Percentiles rank a stretch among this genome's conserved stretches.
phyloP scores from a whole-genome alignment of 2,329 filamentous ascomycete genomes.

The Colletotrichum coccodes region DNA sequence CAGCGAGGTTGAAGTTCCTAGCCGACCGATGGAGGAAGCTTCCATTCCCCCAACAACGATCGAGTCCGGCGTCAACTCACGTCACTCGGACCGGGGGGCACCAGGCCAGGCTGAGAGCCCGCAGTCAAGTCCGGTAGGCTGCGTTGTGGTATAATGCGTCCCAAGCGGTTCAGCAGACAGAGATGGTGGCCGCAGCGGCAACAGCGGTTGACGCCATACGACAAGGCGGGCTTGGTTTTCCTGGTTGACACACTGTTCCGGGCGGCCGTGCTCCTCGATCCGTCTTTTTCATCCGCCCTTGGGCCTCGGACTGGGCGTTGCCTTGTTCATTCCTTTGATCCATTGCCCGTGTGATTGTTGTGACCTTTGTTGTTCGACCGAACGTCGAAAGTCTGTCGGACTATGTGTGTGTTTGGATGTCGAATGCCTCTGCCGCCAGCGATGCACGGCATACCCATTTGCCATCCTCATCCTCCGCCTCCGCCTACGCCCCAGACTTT shows the following conservation, averaged over 20 bases:
- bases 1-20: neutral
- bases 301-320: slow-evolving; percentile 25
- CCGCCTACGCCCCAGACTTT: neutral
- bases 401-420: neutral
- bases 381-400: neutral
- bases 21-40: neutral
- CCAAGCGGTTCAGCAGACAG: slow-evolving; percentile 8
- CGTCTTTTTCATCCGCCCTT: slow-evolving; percentile 18
- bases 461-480: neutral
- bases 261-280: slow-evolving; percentile 27
- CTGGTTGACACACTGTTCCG: slow-evolving; percentile 19
- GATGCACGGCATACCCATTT: neutral
- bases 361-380: slow-evolving; percentile 22
- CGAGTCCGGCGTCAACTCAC: neutral
- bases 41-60: slow-evolving; percentile 8
- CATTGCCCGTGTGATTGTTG: slow-evolving; percentile 13
- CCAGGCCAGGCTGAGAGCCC: neutral
- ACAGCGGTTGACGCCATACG: slow-evolving; percentile 19
- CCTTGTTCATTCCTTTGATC: neutral
- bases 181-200: slow-evolving; percentile 14
- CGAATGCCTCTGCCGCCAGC: neutral
- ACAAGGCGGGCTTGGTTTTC: neutral
- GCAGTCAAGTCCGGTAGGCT: neutral
- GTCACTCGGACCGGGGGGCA: slow-evolving; percentile 1
- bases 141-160: neutral